Percentiles rank a stretch among this genome's conserved stretches.
phyloP scores from a whole-genome alignment of 495 filamentous ascomycete genomes.

The Evernia prunastri region DNA sequence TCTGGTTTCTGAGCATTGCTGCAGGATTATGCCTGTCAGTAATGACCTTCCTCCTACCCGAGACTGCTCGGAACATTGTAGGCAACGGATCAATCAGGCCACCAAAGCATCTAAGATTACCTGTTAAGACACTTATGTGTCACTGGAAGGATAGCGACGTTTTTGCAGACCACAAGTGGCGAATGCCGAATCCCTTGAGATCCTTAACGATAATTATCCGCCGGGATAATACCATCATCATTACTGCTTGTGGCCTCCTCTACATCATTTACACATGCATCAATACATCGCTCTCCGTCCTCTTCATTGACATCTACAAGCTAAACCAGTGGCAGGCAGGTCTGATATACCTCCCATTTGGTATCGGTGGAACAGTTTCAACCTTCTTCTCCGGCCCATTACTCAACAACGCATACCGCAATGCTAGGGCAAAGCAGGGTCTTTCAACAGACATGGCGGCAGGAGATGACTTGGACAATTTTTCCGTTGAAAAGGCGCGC shows the following conservation, averaged over 20 bases:
- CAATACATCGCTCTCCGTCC: slow-evolving; percentile 23
- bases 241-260: slow-evolving; percentile 21
- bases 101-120: slow-evolving; percentile 20
- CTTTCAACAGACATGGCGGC: slow-evolving; percentile 45
- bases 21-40: slow-evolving; percentile 35
- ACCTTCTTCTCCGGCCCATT: slow-evolving; percentile 26
- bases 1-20: slow-evolving; percentile 65
- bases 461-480: slow-evolving; percentile 47
- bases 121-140: slow-evolving; percentile 18
- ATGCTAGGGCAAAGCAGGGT: slow-evolving; percentile 30
- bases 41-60: slow-evolving; percentile 36
- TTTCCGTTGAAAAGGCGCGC: slow-evolving; percentile 60
- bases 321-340: slow-evolving; percentile 29
- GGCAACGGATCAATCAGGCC: slow-evolving; percentile 34
- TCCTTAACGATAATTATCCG: slow-evolving; percentile 21
- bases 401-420: slow-evolving; percentile 19
- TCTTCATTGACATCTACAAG: slow-evolving; percentile 29
- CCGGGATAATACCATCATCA: slow-evolving; percentile 24
- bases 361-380: slow-evolving; percentile 25
- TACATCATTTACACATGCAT: slow-evolving; percentile 26
- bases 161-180: slow-evolving; percentile 14
- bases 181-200: slow-evolving; percentile 30
- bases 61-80: slow-evolving; percentile 40
- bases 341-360: slow-evolving; percentile 33
- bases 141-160: slow-evolving; percentile 17